phyloP scores from a whole-genome alignment of 2,329 filamentous ascomycete genomes.

The Xylaria digitata region DNA sequence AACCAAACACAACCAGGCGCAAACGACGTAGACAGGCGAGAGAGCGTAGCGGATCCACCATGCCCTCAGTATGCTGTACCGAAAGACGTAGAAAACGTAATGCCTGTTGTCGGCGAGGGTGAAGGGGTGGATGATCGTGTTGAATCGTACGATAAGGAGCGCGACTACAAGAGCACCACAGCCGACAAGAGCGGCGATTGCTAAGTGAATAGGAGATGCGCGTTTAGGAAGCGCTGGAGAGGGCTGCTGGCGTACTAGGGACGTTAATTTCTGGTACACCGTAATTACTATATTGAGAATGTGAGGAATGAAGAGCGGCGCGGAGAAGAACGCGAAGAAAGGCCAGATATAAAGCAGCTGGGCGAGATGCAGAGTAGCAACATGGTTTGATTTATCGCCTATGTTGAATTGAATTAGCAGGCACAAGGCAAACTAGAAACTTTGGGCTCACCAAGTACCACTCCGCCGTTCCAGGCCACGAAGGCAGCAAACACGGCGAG shows the following conservation, averaged over 20 bases:
- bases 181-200: constrained; percentile 54
- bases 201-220: constrained; percentile 38
- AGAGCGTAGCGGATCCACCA: constrained; percentile 73
- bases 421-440: not conserved
- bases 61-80: constrained; percentile 78
- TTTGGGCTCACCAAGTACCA: constrained; percentile 78
- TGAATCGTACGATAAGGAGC: constrained; percentile 72
- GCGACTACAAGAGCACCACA: constrained; percentile 53
- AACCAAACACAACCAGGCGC: constrained; percentile 75
- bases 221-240: not conserved
- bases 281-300: constrained; percentile 53
- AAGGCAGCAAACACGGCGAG: constrained; percentile 77
- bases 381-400: constrained; percentile 95
- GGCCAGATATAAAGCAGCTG: constrained; percentile 98
- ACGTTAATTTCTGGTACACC: constrained; percentile 20
- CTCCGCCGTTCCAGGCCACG: constrained; percentile 87
- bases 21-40: constrained; percentile 75
- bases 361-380: constrained; percentile 86
- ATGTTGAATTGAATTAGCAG: constrained; percentile 42
- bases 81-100: constrained; percentile 97
- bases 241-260: not conserved
- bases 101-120: constrained; percentile 96
- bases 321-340: constrained; percentile 88
- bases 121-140: constrained; percentile 95
- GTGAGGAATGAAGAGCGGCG: constrained; percentile 74